Evolutionary conservation across 176 grass and related monocot species (phyloP).

Genomic region (Raddia guianensis): DNA sequence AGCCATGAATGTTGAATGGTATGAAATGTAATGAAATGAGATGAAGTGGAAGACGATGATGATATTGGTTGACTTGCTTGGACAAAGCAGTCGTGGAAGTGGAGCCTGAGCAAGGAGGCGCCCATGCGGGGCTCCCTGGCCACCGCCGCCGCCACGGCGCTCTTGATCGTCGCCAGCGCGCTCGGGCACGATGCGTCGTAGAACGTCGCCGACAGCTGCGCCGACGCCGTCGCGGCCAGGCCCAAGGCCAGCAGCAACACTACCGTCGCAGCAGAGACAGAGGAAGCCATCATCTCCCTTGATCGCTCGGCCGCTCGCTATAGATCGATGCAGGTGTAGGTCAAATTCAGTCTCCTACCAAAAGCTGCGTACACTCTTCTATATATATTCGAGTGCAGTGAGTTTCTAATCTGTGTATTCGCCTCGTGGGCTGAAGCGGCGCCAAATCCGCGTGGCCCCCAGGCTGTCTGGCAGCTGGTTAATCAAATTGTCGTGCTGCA

Average conservation of each 20-base stretch:
- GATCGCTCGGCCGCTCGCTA: neutral
- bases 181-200: conserved; percentile 69
- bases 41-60: too few species aligned
- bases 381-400: neutral
- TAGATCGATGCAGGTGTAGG: neutral
- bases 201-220: conserved; percentile 77
- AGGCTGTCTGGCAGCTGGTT: conserved; percentile 6
- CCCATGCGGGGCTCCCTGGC: conserved; percentile 57
- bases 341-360: neutral
- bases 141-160: conserved; percentile 56
- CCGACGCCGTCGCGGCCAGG: conserved; percentile 43
- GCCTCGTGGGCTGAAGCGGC: neutral
- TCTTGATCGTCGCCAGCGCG: conserved; percentile 58
- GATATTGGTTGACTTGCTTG: conserved; percentile 48
- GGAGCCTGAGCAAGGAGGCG: conserved; percentile 71
- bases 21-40: too few species aligned
- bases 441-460: neutral
- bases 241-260: conserved; percentile 40
- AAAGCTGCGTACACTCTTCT: neutral
- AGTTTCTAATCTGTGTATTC: too few species aligned
- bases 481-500: conserved; percentile 13
- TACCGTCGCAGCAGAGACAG: neutral
- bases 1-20: too few species aligned
- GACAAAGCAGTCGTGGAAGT: conserved; percentile 94
- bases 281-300: conserved; percentile 15